These are phyloP conservation scores for Penicillium sp. DNA, from an alignment of 2,329 filamentous ascomycete genomes.

Conservation along the genomic window DNA sequence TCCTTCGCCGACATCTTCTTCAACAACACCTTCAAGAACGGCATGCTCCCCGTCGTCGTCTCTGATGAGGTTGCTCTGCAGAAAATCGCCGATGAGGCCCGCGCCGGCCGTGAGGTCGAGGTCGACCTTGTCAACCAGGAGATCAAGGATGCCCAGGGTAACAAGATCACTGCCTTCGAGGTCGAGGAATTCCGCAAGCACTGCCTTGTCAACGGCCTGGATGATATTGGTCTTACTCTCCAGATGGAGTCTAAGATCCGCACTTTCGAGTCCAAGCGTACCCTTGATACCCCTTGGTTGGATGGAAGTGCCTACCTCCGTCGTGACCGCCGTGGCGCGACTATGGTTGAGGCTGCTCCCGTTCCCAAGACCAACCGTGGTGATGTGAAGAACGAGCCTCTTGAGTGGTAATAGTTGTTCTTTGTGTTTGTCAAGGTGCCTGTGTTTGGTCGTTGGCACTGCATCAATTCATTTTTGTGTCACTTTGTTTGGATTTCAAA, in stretches of 20 bases:
- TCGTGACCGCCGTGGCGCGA: conserved; percentile 53
- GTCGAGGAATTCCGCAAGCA: conserved; percentile 94
- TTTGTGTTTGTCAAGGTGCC: conserved; percentile 11
- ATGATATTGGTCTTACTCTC: conserved; percentile 94
- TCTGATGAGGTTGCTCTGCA: conserved; percentile 64
- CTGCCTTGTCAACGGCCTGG: conserved; percentile 87
- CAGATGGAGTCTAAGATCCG: conserved; percentile 86
- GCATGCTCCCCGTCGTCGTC: conserved; percentile 87
- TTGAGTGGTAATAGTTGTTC: conserved; percentile 71
- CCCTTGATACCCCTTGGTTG: conserved; percentile 80
- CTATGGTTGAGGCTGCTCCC: conserved; percentile 63
- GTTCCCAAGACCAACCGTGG: conserved; percentile 88
- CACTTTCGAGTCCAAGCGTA: conserved; percentile 75
- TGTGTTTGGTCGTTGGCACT: conserved; percentile 11
- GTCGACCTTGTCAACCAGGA: conserved; percentile 82
- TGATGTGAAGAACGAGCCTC: conserved; percentile 75
- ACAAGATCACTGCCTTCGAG: conserved; percentile 73
- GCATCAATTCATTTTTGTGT: conserved; percentile 4
- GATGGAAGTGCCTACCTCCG: conserved; percentile 80
- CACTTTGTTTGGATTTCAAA: conserved; percentile 15
- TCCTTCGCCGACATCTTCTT: conserved; percentile 93
- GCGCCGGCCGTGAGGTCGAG: conserved; percentile 78
- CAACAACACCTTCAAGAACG: conserved; percentile 99
- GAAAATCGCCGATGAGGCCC: conserved; percentile 71
- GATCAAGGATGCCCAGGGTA: conserved; percentile 73